Evolutionary conservation across 176 grass and related monocot genomes (phyloP), one percentile per base, ranked within the genome.

Genomic region (Triticum turgidum): DNA sequence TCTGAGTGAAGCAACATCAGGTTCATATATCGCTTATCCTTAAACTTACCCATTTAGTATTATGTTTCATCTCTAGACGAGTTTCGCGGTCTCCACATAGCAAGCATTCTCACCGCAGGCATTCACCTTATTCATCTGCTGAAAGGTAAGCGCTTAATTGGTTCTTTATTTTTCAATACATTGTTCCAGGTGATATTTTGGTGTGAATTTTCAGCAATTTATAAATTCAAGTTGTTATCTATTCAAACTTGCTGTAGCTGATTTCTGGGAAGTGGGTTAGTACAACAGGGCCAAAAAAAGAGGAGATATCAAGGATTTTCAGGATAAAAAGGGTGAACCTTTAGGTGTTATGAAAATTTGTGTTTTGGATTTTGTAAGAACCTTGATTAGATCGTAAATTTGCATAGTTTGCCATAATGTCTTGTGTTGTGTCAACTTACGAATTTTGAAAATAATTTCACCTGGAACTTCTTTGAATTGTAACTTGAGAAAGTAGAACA

Each of bases 1-100:
- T 79, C 84, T 78, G 85, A 88, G 49, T 63, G 93, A 92, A 91
- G 89, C 89, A 89, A 80, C 80, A 82, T 61, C 90, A 90, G 91
- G 86, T 91, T 89, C 88, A 89, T 77, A 79, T 84, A 72, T 81
- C 65, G 64, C 65, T 91, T 90, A 79, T 87, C 80, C 72, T 91
- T 90, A 14, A 75, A 95, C 93, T 95, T 92, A 92, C 93, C 85
- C 81, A 79, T 85, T 85, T 86, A 92, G 91, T 71, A 90, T 89
- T 89, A 95, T 92, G 77, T 95, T 91, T 92, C 79, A 95, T 92
- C 91, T 95, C 93, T 92, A 95, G 93, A 95, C 93, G 91, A 89
- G 78, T 92, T 92, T 95, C 86, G 91, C 90, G 89, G 91, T 92
- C 93, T 92, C 93, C 93, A 92, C 83, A 85, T 92, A 95, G 93